Evolutionary conservation across 2,329 filamentous ascomycete species (phyloP).

Genomic region (Fusarium sp.): DNA sequence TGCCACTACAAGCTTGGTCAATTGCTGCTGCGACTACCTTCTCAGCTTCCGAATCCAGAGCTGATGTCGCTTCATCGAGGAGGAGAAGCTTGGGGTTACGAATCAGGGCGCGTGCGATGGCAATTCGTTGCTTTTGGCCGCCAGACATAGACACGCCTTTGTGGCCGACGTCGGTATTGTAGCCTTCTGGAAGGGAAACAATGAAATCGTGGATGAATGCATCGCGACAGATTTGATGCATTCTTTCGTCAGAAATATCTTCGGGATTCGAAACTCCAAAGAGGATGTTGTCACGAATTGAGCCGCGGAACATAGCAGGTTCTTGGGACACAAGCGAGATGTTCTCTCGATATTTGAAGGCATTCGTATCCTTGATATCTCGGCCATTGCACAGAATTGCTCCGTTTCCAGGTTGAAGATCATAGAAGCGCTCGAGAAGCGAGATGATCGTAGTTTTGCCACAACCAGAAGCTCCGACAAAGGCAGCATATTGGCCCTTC

Average conservation of each 20-base stretch:
- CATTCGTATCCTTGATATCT: constrained; percentile 68
- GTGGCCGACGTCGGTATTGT: constrained; percentile 75
- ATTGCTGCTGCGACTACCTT: constrained; percentile 74
- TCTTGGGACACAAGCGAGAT: constrained; percentile 82
- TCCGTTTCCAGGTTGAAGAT: constrained; percentile 65
- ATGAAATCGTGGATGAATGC: constrained; percentile 81
- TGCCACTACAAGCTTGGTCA: constrained; percentile 68
- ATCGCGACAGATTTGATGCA: constrained; percentile 68
- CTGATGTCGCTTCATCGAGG: constrained; percentile 78
- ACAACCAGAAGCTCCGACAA: constrained; percentile 77
- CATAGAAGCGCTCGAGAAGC: constrained; percentile 76
- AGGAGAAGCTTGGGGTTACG: constrained; percentile 73
- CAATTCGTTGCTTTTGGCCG: constrained; percentile 77
- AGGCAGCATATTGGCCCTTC: constrained; percentile 76
- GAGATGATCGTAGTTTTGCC: constrained; percentile 80
- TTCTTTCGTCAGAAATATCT: constrained; percentile 62
- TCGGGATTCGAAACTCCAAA: constrained; percentile 68
- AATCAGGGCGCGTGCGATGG: constrained; percentile 76
- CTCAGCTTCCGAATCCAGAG: constrained; percentile 71
- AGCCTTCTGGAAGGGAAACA: constrained; percentile 73
- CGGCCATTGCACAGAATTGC: constrained; percentile 72
- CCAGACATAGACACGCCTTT: constrained; percentile 75
- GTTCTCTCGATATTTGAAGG: constrained; percentile 71
- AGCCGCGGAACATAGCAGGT: constrained; percentile 76
- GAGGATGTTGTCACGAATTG: constrained; percentile 77